phyloP scores from a whole-genome alignment of 371 early-diverging fungal species.

The Mortierella sp. region DNA sequence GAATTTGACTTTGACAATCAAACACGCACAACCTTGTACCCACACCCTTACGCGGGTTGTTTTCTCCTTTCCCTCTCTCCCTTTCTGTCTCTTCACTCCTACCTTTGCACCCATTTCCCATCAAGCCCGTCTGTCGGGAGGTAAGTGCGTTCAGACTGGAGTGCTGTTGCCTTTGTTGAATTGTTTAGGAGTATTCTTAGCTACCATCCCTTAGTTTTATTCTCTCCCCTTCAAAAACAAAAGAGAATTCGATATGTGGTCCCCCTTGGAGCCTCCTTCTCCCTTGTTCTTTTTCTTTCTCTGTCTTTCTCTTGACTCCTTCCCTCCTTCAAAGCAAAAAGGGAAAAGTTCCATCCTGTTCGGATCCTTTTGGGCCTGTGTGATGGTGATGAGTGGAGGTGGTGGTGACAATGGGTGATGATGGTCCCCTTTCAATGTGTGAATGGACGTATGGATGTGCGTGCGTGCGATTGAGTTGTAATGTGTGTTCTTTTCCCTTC shows the following conservation, averaged over 20 bases:
- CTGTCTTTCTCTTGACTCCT: slow-evolving; percentile 15
- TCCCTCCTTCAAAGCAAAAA: slow-evolving; percentile 6
- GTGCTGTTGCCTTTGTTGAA: neutral
- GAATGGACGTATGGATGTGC: neutral
- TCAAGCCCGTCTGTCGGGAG: slow-evolving; percentile 8
- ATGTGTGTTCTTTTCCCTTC: neutral
- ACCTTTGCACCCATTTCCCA: neutral
- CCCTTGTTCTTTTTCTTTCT: slow-evolving; percentile 13
- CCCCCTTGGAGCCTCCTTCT: slow-evolving; percentile 39
- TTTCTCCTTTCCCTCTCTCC: neutral
- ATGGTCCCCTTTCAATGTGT: neutral
- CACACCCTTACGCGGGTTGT: neutral
- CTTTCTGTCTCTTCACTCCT: neutral
- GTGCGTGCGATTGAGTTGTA: neutral
- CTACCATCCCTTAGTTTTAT: neutral
- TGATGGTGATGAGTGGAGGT: neutral
- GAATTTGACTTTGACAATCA: neutral
- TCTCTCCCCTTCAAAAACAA: slow-evolving; percentile 26
- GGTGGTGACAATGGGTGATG: too few species aligned
- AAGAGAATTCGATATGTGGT: slow-evolving; percentile 16
- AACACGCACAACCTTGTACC: neutral
- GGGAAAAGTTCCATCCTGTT: slow-evolving; percentile 23
- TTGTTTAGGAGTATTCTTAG: neutral
- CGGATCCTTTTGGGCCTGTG: slow-evolving; percentile 16
- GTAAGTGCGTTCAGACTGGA: neutral